These are phyloP conservation scores for Rhododendron kiyosumense DNA, from an alignment of 148 eudicot genomes.

Conservation along the genomic window DNA sequence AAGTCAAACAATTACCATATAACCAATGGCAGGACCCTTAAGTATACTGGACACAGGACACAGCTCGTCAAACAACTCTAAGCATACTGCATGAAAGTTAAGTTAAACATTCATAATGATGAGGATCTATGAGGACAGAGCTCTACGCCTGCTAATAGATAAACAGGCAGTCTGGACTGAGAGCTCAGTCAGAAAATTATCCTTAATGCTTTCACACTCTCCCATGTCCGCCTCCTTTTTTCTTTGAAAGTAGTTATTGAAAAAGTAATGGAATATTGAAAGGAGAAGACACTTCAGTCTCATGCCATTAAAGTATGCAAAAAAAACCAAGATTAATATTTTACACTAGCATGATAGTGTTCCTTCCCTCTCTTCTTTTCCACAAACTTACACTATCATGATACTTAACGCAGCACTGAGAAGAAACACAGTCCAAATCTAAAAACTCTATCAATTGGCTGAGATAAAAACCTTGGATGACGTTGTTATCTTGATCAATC, in stretches of 20 bases:
- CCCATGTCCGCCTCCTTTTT: neutral
- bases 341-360: neutral
- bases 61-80: neutral
- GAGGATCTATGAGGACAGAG: neutral
- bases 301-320: neutral
- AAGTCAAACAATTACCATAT: neutral
- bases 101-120: neutral
- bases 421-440: neutral
- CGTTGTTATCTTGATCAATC: constrained; percentile 72
- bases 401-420: neutral
- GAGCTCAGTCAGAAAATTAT: neutral
- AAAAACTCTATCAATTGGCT: neutral
- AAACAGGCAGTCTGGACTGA: neutral
- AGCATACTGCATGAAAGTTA: neutral
- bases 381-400: neutral
- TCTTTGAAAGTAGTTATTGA: neutral
- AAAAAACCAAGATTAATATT: neutral
- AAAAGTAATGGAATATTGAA: neutral
- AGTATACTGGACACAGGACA: neutral
- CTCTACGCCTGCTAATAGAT: neutral
- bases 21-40: neutral
- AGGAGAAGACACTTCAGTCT: neutral
- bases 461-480: constrained; percentile 69
- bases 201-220: neutral
- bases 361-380: neutral